These are phyloP conservation scores for Ganoderma lucidum DNA, from an alignment of 1,284 basidiomycete species.

Conservation along the genomic window DNA sequence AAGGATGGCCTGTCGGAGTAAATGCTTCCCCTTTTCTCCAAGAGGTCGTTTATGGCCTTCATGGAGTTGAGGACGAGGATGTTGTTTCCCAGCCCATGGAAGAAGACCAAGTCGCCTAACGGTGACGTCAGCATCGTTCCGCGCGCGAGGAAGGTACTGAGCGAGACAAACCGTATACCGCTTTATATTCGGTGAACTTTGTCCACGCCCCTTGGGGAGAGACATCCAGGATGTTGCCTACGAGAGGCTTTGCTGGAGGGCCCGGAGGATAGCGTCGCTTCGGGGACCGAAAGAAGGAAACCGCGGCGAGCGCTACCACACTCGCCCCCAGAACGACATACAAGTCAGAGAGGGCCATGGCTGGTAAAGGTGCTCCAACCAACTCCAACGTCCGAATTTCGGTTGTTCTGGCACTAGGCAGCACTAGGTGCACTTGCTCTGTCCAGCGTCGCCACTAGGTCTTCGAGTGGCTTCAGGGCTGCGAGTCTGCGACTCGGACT, in stretches of 20 bases:
- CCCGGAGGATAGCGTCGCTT: constrained; percentile 24
- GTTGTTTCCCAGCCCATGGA: constrained; percentile 30
- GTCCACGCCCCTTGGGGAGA: constrained; percentile 18
- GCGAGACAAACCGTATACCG: constrained; percentile 16
- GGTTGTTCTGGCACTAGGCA: not conserved
- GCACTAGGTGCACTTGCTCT: too few species aligned
- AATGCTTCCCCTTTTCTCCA: constrained; percentile 42
- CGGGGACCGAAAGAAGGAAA: not conserved
- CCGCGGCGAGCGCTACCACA: not conserved
- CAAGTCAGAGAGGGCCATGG: not conserved
- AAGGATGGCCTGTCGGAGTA: constrained; percentile 48
- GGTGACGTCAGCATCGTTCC: not conserved
- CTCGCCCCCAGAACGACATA: not conserved
- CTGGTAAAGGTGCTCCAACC: not conserved
- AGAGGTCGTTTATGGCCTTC: constrained; percentile 41
- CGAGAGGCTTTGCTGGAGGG: constrained; percentile 19
- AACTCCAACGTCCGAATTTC: not conserved
- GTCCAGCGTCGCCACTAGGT: too few species aligned
- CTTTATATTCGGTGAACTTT: constrained; percentile 17
- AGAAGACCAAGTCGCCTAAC: constrained; percentile 29
- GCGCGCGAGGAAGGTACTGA: not conserved
- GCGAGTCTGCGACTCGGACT: not conserved
- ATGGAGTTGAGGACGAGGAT: constrained; percentile 46
- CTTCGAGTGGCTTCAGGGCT: not conserved
- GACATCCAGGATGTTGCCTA: constrained; percentile 28